These are phyloP conservation scores for Ustilago cynodontis DNA, from an alignment of 1,284 basidiomycete genomes.

Conservation along the genomic window DNA sequence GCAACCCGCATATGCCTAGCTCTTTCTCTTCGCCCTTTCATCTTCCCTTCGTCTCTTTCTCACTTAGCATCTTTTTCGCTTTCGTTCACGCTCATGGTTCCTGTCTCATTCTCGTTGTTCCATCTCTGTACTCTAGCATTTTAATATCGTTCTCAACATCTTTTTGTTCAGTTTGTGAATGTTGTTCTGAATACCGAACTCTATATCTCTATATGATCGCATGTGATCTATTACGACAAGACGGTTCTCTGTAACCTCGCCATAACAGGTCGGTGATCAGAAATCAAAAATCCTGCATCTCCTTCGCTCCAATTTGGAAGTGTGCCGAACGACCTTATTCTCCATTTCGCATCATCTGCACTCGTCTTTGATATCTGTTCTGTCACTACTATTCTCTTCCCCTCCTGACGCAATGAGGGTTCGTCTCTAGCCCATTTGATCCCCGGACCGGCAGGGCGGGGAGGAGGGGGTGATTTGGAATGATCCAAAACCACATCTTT, in stretches of 20 bases:
- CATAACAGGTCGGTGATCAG: conserved; percentile 55
- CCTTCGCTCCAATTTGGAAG: conserved; percentile 57
- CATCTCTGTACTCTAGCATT: conserved; percentile 38
- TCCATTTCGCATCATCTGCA: conserved; percentile 28
- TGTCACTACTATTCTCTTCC: neutral
- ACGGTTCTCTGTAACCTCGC: conserved; percentile 33
- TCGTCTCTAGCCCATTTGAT: conserved; percentile 3
- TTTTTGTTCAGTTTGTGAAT: neutral
- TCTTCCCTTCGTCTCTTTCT: neutral
- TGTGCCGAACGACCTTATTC: conserved; percentile 39
- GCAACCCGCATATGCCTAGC: conserved; percentile 45
- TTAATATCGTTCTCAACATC: conserved; percentile 7
- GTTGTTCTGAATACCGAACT: neutral
- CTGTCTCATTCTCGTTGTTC: neutral
- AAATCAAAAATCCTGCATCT: conserved; percentile 54
- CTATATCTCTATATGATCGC: neutral
- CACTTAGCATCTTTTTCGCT: conserved; percentile 13
- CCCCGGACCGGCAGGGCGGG: neutral
- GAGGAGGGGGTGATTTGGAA: conserved; percentile 14
- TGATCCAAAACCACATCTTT: conserved; percentile 27
- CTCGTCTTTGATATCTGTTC: neutral
- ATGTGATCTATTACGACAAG: neutral
- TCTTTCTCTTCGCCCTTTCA: neutral
- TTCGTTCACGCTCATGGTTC: conserved; percentile 3
- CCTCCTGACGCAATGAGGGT: neutral